phyloP scores from a whole-genome alignment of 768 basidiomycete genomes.

The Leccinellum luteum region DNA sequence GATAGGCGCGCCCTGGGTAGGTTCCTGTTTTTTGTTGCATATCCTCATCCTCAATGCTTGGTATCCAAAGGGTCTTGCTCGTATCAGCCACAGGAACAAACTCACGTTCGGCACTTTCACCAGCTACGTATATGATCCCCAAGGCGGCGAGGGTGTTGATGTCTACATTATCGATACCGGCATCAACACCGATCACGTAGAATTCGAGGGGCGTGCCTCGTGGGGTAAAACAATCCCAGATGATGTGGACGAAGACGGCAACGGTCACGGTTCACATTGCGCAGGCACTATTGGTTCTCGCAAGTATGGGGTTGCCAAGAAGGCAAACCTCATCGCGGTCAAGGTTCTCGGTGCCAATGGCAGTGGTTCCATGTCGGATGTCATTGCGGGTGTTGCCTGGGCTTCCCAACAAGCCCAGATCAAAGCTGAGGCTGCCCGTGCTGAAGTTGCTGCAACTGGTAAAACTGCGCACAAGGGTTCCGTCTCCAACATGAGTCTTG shows the following conservation, averaged over 20 bases:
- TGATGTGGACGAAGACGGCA: slow-evolving; percentile 86
- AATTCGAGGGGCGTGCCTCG: slow-evolving; percentile 84
- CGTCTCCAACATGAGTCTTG: slow-evolving; percentile 96
- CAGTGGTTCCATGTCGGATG: slow-evolving; percentile 93
- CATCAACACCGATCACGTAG: slow-evolving; percentile 79
- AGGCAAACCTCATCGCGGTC: slow-evolving; percentile 83
- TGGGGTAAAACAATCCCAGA: slow-evolving; percentile 97
- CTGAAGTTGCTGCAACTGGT: slow-evolving; percentile 69
- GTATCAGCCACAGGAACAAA: slow-evolving; percentile 81
- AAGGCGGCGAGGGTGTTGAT: slow-evolving; percentile 91
- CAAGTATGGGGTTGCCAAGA: slow-evolving; percentile 96
- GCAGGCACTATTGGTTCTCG: slow-evolving; percentile 94
- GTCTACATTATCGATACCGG: slow-evolving; percentile 89
- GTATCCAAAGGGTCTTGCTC: slow-evolving; percentile 77
- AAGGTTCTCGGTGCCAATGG: slow-evolving; percentile 95
- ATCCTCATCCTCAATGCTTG: slow-evolving; percentile 11
- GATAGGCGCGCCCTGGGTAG: slow-evolving; percentile 83
- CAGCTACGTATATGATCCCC: slow-evolving; percentile 66
- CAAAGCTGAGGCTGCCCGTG: slow-evolving; percentile 59
- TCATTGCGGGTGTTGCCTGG: slow-evolving; percentile 83
- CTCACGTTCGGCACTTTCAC: slow-evolving; percentile 82
- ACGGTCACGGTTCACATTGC: slow-evolving; percentile 95
- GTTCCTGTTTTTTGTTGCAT: slow-evolving; percentile 13
- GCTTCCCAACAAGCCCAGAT: slow-evolving; percentile 54
- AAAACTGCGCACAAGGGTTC: slow-evolving; percentile 89